Percentiles rank a stretch among this genome's conserved stretches.
phyloP scores from a whole-genome alignment of 139 green algal genomes.

The Closterium sp. region DNA sequence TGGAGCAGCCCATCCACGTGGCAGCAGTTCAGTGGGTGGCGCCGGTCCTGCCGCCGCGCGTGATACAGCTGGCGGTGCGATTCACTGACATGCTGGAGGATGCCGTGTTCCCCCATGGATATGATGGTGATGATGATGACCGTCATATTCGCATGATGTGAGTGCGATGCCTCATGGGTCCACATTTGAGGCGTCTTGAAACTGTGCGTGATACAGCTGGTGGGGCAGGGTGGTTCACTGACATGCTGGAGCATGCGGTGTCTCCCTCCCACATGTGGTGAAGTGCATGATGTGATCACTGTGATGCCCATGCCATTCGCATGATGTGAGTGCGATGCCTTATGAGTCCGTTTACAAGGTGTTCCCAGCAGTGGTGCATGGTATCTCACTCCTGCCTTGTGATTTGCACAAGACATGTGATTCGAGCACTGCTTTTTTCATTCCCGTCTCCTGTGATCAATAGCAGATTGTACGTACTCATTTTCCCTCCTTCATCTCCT shows the following conservation, averaged over 20 bases:
- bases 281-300: no score
- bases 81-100: background rate
- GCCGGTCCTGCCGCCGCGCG: background rate
- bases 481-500: background rate
- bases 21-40: background rate
- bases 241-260: no score
- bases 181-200: no score
- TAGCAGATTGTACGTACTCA: background rate
- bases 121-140: background rate
- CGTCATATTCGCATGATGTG: background rate
- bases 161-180: background rate
- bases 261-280: no score
- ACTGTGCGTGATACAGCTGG: no score
- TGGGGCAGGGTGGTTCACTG: no score
- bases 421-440: no score
- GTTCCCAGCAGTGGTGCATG: no score
- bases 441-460: no score
- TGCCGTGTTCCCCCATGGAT: background rate
- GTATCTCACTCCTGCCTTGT: no score
- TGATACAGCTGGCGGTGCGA: background rate
- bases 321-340: background rate
- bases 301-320: background rate
- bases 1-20: background rate
- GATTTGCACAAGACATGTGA: no score
- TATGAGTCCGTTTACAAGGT: no score